Evolutionary conservation across 805 yeast species (phyloP), one percentile per base, ranked within the genome.

Genomic region (Yarrowia hollandica): DNA sequence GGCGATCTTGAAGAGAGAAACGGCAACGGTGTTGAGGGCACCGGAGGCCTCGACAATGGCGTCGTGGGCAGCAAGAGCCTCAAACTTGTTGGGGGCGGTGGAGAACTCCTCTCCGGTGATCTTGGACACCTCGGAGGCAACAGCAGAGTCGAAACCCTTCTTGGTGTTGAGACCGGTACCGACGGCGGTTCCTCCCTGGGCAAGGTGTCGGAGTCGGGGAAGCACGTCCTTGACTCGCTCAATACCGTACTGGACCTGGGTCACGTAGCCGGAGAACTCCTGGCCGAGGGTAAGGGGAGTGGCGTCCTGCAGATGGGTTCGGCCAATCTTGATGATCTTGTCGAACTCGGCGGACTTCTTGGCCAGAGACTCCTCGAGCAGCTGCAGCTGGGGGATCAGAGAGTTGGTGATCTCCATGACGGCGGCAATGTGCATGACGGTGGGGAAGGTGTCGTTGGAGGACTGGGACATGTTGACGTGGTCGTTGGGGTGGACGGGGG

Each of bases 151-250:
- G 72, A 87, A 94, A 22, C 98, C 98, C 71, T 83, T 82, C 72
- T 76, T 85, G 76, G 98, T 92, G 84, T 94, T 94, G 68, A 94
- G 82, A 65, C 99, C 99, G 60, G 99, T 94, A 68, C 99, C 99
- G 60, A 94, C 99, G 63, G 99, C 99, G 63, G 99, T 94, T 78
- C 99, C 99, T 79, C 99, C 99, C 80, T 94, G 99, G 48, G 99
- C 99, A 67, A 94, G 82, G 72, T 72, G 83, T 69, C 85, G 80
- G 72, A 94, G 80, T 75, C 84, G 83, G 66, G 88, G 88, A 65
- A 94, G 81, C 56, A 86, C 74, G 63, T 77, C 76, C 77, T 90
- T 89, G 62, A 94, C 86, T 74, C 99, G 83, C 66, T 77, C 86
- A 66, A 94, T 86, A 72, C 97, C 98, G 72, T 90, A 88, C 68